phyloP scores from a whole-genome alignment of 2,329 filamentous ascomycete species.

The Nigrospora sphaerica region DNA sequence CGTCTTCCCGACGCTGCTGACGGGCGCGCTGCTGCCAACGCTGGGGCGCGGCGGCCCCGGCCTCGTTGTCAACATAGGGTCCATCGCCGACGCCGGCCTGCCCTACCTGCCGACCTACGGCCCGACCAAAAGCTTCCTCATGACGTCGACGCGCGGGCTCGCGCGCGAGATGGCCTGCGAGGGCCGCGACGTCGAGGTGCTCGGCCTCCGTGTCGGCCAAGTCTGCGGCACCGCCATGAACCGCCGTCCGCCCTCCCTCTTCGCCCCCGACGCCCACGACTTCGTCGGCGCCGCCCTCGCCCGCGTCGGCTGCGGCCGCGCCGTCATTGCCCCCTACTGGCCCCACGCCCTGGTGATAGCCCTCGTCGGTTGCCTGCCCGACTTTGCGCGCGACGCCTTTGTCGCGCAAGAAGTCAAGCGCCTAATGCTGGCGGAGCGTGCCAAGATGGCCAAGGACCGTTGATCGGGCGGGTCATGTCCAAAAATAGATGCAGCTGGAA shows the following conservation, averaged over 20 bases:
- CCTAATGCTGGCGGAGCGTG: too few species aligned
- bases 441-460: too few species aligned
- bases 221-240: conserved; percentile 11
- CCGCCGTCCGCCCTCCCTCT: conserved; percentile 4
- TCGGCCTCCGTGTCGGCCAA: conserved; percentile 11
- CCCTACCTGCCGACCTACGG: conserved; percentile 40
- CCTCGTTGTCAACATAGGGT: conserved; percentile 45
- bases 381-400: not conserved
- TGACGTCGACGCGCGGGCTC: conserved; percentile 6
- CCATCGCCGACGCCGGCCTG: conserved; percentile 33
- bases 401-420: too few species aligned
- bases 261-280: conserved; percentile 9
- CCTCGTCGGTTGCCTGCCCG: not conserved
- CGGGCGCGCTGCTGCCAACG: not conserved
- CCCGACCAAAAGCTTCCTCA: conserved; percentile 27
- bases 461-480: too few species aligned
- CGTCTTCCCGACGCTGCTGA: conserved; percentile 1
- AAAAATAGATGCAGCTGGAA: too few species aligned
- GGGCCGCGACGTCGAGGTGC: conserved; percentile 11
- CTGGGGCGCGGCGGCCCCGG: conserved; percentile 9
- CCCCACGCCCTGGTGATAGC: not conserved
- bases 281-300: conserved; percentile 12
- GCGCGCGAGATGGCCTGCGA: conserved; percentile 10
- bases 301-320: conserved; percentile 2
- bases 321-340: not conserved